Conservation (phyloP, 768 basidiomycete genomes). For the Harrya chromipes region DNA sequence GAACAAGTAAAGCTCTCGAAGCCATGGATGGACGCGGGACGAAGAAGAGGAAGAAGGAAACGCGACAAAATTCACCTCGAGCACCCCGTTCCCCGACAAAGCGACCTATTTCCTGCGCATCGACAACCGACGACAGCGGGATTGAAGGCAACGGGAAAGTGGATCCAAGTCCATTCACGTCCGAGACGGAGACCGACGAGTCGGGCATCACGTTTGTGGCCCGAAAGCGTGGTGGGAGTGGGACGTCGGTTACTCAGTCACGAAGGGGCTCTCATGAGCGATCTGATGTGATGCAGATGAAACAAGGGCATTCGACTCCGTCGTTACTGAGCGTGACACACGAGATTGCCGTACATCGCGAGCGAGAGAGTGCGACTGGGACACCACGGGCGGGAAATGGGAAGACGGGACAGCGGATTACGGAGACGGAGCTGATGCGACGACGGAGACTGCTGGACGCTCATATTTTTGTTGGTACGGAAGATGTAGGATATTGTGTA, state of each 20-base stretch:
- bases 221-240: conserved; percentile 41
- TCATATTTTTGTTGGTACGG: conserved; percentile 49
- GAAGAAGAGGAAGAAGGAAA: conserved; percentile 29
- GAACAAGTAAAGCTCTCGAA: conserved; percentile 18
- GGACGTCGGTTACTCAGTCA: conserved; percentile 23
- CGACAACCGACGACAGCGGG: background rate
- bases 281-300: conserved; percentile 10
- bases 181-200: conserved; percentile 69
- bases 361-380: conserved; percentile 27
- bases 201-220: conserved; percentile 69
- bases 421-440: conserved; percentile 76
- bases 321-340: background rate
- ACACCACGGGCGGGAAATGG: conserved; percentile 32
- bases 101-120: conserved; percentile 2
- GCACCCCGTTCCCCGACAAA: conserved; percentile 22
- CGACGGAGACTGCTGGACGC: conserved; percentile 74
- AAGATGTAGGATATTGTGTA: too few relatives aligned
- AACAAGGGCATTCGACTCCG: conserved; percentile 18
- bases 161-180: conserved; percentile 33
- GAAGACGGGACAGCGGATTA: conserved; percentile 63
- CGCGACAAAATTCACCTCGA: conserved; percentile 23
- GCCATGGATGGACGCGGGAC: conserved; percentile 7
- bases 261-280: conserved; percentile 22
- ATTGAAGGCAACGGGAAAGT: conserved; percentile 8
- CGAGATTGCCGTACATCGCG: conserved; percentile 9